A percentile compares a stretch with the other conserved stretches of the same genome.
Conservation (phyloP, 495 filamentous ascomycete genomes). For the Xylaria scruposa region DNA sequence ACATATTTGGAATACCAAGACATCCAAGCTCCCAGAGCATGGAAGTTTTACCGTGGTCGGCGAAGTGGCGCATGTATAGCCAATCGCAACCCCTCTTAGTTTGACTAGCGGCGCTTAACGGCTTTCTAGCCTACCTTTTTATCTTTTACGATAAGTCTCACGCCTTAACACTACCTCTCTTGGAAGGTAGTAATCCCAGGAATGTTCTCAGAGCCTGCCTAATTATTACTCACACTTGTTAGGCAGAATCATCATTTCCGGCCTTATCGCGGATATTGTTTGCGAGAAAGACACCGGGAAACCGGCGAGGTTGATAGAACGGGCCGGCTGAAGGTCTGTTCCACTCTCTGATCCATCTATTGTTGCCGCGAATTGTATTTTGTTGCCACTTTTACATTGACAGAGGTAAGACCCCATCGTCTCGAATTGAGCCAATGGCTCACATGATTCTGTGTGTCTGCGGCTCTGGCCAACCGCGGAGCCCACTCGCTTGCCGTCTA, state of each 20-base stretch:
- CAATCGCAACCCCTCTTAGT: constrained; percentile 4
- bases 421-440: constrained; percentile 7
- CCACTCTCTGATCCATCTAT: neutral
- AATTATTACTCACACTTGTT: neutral
- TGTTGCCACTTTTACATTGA: neutral
- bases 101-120: constrained; percentile 20
- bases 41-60: neutral
- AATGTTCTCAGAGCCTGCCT: neutral
- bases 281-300: neutral
- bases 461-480: constrained; percentile 18
- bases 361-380: neutral
- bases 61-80: constrained; percentile 15
- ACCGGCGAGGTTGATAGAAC: constrained; percentile 7
- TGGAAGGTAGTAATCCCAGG: constrained; percentile 17
- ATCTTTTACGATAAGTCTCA: constrained; percentile 4
- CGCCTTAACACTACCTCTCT: neutral
- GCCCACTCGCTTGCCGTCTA: neutral
- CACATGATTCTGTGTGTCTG: constrained; percentile 17
- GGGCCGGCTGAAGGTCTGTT: constrained; percentile 9
- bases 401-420: neutral
- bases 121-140: neutral
- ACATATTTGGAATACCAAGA: constrained; percentile 16
- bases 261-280: neutral
- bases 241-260: neutral
- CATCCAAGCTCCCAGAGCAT: constrained; percentile 14